Base-by-base conservation (phyloP, 805 yeast genomes). In the Brettanomyces sp. region DNA sequence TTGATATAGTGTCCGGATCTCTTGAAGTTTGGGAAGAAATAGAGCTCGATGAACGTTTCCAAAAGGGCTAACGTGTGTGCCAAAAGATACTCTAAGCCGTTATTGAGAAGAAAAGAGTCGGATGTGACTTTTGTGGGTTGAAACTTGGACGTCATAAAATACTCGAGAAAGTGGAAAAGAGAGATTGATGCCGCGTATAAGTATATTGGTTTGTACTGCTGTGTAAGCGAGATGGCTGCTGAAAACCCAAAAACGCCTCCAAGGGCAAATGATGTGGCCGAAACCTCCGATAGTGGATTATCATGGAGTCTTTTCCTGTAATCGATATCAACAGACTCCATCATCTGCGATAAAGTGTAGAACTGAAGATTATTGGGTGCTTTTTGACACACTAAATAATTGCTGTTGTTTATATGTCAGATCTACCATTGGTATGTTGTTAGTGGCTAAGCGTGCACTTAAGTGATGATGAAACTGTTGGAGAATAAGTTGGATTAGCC, bases 121-220 rank as follows among this genome's bases (percentile, higher is more conserved):
- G 73, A 73, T 38, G 79, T 80, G 1, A 82, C 83, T 56, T 81
- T 79, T 4, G 69, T 61, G 3, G 80, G 71, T 57, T 91, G 89
- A 64, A 71, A 88, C 44, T 68, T 65, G 0, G 95, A 89, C 0
- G 99, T 93, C 36, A 80, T 74, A 56, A 74, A 77, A 60, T 82
- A 93, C 65, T 93, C 99, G 21, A 86, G 59, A 54, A 85, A 76
- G 60, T 93, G 98, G 65, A 91, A 93, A 0, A 72, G 25, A 3
- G 82, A 61, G 8, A 85, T 58, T 1, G 75, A 60, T 9, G 72
- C 60, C 8, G 83, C 47, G 59, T 85, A 88, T 0, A 78, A 13
- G 4, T 56, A 51, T 2, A 58, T 40, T 5, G 68, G 62, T 38
- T 58, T 63, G 52, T 69, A 64, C 2, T 47, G 46, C 2, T 62